Evolutionary conservation across 2,329 filamentous ascomycete species (phyloP), one percentile per base, ranked within the genome.

Genomic region (Leptographium flavum): DNA sequence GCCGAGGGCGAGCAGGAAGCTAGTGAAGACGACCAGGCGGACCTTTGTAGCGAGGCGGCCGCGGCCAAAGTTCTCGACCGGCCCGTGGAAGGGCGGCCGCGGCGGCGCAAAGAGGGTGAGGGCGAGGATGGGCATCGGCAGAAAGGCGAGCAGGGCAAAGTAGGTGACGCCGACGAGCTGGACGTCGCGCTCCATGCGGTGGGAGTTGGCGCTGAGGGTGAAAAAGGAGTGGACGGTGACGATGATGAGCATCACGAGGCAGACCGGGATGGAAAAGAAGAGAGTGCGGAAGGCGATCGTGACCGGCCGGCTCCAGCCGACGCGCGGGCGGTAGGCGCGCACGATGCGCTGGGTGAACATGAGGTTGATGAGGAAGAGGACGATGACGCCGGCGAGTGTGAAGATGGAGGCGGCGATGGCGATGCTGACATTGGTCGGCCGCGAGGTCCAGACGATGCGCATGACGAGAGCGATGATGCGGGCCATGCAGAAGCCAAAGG

Each of bases 331-430:
- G 39, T 76, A 74, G 5, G 82, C 81, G 45, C 87, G 74, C 17
- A 92, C 61, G 23, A 94, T 70, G 39, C 87, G 78, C 61, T 87
- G 83, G 0, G 80, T 64, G 57, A 88, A 84, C 55, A 92, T 64
- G 36, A 93, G 63, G 63, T 94, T 92, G 61, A 87, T 66, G 54
- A 90, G 63, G 60, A 84, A 90, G 23, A 93, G 65, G 8, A 93
- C 61, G 30, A 93, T 58, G 15, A 87, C 77, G 36, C 85, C 86
- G 0, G 82, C 79, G 38, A 79, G 75, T 47, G 85, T 74, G 54
- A 92, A 79, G 56, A 92, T 73, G 51, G 69, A 69, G 4, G 83
- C 75, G 8, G 80, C 76, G 48, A 78, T 70, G 54, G 65, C 67
- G 46, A 76, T 52, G 45, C 58, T 53, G 43, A 62, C 48, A 53